Conservation (phyloP, 202 grass and related monocot genomes). For the Setaria italica region DNA sequence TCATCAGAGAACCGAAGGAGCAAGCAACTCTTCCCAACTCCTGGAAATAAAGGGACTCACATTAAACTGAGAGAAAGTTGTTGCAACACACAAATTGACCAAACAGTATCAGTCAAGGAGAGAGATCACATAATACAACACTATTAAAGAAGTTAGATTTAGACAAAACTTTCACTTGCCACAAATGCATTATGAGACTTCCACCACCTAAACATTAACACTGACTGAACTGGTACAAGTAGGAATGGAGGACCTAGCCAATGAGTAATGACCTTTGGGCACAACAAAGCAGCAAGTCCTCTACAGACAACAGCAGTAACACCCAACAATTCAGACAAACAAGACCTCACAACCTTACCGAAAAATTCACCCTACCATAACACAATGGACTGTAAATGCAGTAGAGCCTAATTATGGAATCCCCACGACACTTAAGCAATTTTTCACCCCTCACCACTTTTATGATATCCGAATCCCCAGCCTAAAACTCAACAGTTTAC, state of each 20-base stretch:
- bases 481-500: not conserved
- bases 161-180: not conserved
- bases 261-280: not conserved
- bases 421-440: not conserved
- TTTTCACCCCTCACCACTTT: not conserved
- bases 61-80: slow-evolving; percentile 33
- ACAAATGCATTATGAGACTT: slow-evolving; percentile 8
- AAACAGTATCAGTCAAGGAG: not conserved
- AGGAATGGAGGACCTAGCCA: slow-evolving; percentile 15
- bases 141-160: not conserved
- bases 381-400: not conserved
- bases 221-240: not conserved
- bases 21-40: slow-evolving; percentile 94
- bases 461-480: not conserved
- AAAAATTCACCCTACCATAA: not conserved
- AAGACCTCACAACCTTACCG: not conserved
- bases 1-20: slow-evolving; percentile 83
- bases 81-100: not conserved
- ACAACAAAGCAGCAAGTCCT: slow-evolving; percentile 11
- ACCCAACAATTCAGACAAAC: not conserved
- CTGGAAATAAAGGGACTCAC: slow-evolving; percentile 48
- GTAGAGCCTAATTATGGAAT: not conserved
- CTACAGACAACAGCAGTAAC: not conserved
- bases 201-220: not conserved
- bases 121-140: slow-evolving; percentile 8